Base-by-base conservation (phyloP, 805 yeast species). In the Huiozyma sinensis region DNA sequence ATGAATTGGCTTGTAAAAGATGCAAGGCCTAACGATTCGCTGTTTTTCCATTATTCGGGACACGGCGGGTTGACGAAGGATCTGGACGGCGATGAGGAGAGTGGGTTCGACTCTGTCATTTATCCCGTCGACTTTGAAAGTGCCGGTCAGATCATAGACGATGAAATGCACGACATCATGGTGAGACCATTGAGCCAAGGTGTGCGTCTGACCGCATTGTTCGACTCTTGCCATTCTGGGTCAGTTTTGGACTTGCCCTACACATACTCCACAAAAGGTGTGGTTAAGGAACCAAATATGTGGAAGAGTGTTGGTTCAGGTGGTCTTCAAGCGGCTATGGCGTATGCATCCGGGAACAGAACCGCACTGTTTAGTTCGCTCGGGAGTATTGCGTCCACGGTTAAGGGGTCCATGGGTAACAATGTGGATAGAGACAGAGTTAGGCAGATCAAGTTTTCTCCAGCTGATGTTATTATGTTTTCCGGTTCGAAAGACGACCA, bases 221-320 rank as follows among this genome's bases (percentile, higher is more conserved):
- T 81, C 53, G 95, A 86, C 63, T 80, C 87, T 9, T 86, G 95
- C 60, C 95, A 86, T 58, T 82, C 90, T 1, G 95, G 95, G 9
- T 76, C 90, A 1, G 90, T 76, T 1, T 62, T 86, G 50, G 95
- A 86, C 61, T 66, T 86, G 46, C 95, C 95, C 1, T 86, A 76
- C 53, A 70, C 76, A 40, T 86, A 86, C 62, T 82, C 92, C 4
- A 83, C 90, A 12, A 82, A 83, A 58, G 95, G 95, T 47, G 79
- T 83, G 4, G 58, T 85, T 41, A 86, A 85, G 63, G 94, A 84
- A 61, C 89, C 89, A 37, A 83, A 80, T 57, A 62, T 84, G 52
- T 74, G 81, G 67, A 80, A 82, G 58, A 88, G 82, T 49, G 81
- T 85, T 6, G 87, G 89, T 9, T 66, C 68, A 42, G 86, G 81